Evolutionary conservation across 2,329 filamentous ascomycete genomes (phyloP).

Genomic region (Colletotrichum tanaceti): DNA sequence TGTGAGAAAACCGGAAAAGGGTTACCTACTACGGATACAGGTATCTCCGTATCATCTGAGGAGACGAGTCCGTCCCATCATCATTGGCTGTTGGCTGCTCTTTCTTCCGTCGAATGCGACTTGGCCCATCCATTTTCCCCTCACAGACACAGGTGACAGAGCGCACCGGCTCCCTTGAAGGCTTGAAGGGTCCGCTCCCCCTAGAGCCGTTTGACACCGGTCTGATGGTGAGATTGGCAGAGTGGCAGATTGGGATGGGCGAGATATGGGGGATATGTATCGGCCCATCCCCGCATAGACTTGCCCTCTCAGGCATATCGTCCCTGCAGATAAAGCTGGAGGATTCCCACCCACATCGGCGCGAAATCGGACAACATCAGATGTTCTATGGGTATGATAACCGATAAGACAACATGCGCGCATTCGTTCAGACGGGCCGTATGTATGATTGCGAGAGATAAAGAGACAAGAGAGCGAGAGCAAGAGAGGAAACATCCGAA

Average conservation of each 20-base stretch:
- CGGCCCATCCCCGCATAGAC: conserved; percentile 5
- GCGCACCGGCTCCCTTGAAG: not conserved
- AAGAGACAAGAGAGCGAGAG: no score
- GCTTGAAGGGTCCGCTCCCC: not conserved
- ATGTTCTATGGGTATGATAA: not conserved
- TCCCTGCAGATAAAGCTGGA: conserved; percentile 25
- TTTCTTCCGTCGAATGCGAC: not conserved
- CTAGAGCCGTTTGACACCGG: not conserved
- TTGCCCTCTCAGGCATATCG: not conserved
- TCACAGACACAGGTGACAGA: no score
- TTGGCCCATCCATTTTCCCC: not conserved
- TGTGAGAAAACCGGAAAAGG: not conserved
- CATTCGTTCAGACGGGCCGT: not conserved
- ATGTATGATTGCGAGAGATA: not conserved
- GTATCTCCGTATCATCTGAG: not conserved
- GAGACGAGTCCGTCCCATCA: conserved; percentile 7
- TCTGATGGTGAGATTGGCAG: not conserved
- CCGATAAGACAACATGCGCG: not conserved
- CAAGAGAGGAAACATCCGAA: no score
- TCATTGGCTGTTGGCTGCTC: conserved; percentile 4
- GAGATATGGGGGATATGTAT: conserved; percentile 16
- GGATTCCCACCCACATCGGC: not conserved
- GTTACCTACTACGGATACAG: no score
- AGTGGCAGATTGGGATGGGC: conserved; percentile 20
- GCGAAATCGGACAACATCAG: not conserved